These are phyloP conservation scores for Fusarium nematophilum DNA, from an alignment of 2,329 filamentous ascomycete genomes.

Conservation along the genomic window DNA sequence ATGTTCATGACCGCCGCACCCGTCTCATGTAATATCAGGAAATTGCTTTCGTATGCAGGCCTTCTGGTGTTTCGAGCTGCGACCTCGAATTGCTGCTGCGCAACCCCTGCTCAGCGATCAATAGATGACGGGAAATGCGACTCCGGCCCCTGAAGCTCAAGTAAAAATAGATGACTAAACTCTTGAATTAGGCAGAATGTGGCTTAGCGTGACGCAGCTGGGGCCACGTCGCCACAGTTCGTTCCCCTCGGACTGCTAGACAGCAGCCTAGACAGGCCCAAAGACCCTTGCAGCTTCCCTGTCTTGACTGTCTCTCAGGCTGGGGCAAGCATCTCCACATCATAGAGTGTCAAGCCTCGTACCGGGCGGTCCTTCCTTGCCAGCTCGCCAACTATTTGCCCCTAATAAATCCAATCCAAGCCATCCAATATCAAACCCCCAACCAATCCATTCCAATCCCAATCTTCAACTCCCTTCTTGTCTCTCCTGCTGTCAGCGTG, in stretches of 20 bases:
- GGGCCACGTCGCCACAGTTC: slow-evolving; percentile 36
- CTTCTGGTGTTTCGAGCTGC: slow-evolving; percentile 3
- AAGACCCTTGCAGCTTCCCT: slow-evolving; percentile 27
- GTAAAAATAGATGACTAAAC: slow-evolving; percentile 24
- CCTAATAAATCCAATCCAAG: slow-evolving; percentile 38
- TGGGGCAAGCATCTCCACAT: slow-evolving; percentile 8
- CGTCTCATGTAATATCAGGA: slow-evolving; percentile 14
- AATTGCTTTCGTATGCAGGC: slow-evolving; percentile 13
- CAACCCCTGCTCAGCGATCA: slow-evolving; percentile 22
- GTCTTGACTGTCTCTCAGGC: slow-evolving; percentile 13
- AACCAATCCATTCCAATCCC: slow-evolving; percentile 35
- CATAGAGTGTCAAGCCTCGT: slow-evolving; percentile 12
- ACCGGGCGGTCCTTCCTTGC: slow-evolving; percentile 29
- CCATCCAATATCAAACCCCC: slow-evolving; percentile 32
- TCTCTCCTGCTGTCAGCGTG: slow-evolving; percentile 21
- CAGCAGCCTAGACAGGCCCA: no score
- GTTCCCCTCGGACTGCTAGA: background rate
- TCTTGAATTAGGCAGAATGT: slow-evolving; percentile 3
- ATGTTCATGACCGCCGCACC: background rate
- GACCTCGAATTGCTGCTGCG: slow-evolving; percentile 1
- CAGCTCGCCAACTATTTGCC: slow-evolving; percentile 19
- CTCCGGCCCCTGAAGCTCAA: slow-evolving; percentile 24
- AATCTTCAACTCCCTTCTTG: slow-evolving; percentile 25
- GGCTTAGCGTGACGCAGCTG: slow-evolving; percentile 29
- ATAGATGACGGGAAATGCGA: slow-evolving; percentile 19